A percentile compares a stretch with the other conserved stretches of the same genome.
Conservation (phyloP, 768 basidiomycete genomes). For the Panaeolus papilionaceus region DNA sequence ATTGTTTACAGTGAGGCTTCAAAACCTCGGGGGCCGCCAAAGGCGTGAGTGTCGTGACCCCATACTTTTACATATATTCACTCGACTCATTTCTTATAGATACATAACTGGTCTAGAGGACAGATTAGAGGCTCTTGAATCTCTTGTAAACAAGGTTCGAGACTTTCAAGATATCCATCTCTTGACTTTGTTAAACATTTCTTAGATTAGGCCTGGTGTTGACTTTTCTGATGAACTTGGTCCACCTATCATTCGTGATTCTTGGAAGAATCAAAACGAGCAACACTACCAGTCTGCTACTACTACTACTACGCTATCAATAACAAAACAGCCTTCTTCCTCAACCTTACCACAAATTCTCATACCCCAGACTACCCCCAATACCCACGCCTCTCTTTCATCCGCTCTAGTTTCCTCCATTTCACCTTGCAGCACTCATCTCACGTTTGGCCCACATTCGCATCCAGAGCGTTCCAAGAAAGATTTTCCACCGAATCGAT, state of each 20-base stretch:
- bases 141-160: constrained; percentile 54
- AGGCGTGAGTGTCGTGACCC: constrained; percentile 52
- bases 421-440: constrained; percentile 36
- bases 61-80: neutral
- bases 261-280: constrained; percentile 53
- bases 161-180: neutral
- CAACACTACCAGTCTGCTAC: neutral
- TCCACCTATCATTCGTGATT: constrained; percentile 63
- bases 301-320: constrained; percentile 19
- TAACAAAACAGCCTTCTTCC: neutral
- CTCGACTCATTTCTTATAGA: constrained; percentile 34
- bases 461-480: constrained; percentile 22
- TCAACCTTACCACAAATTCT: constrained; percentile 17
- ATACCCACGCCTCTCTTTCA: constrained; percentile 19
- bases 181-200: constrained; percentile 7
- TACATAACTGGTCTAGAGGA: constrained; percentile 68
- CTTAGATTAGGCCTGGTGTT: constrained; percentile 63
- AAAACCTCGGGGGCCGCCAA: constrained; percentile 70
- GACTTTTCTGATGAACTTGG: constrained; percentile 72
- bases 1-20: constrained; percentile 56
- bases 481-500: constrained; percentile 23
- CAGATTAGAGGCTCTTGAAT: constrained; percentile 60
- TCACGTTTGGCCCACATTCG: constrained; percentile 34
- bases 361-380: constrained; percentile 21
- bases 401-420: constrained; percentile 19